phyloP scores from a whole-genome alignment of 306 rosid genomes.

The Vigna angularis region DNA sequence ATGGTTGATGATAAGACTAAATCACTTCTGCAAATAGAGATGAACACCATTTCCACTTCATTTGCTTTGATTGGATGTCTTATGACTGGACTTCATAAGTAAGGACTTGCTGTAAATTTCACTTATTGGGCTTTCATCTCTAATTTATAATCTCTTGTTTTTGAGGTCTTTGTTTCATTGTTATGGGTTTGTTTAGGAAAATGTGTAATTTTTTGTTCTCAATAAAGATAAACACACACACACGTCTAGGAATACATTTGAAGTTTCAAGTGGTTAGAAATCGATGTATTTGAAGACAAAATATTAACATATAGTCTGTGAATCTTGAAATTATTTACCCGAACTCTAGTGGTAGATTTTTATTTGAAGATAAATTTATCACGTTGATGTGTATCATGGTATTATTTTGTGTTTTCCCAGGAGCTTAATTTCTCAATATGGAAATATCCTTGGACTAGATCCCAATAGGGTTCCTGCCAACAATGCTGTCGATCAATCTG shows the following conservation, averaged over 20 bases:
- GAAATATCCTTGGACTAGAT: constrained; percentile 75
- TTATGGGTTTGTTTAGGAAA: constrained; percentile 7
- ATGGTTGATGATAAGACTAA: constrained; percentile 92
- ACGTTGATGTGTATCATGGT: constrained; percentile 23
- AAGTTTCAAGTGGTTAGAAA: constrained; percentile 25
- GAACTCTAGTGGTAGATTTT: constrained; percentile 21
- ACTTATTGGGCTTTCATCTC: constrained; percentile 14
- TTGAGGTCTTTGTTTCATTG: constrained; percentile 5
- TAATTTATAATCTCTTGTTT: constrained; percentile 5
- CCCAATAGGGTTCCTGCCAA: constrained; percentile 69
- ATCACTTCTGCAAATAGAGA: constrained; percentile 84
- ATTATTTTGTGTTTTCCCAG: constrained; percentile 56
- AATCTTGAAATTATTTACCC: constrained; percentile 24
- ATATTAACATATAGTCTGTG: constrained; percentile 11
- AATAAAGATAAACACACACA: neutral
- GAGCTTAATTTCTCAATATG: constrained; percentile 68
- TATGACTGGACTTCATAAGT: constrained; percentile 85
- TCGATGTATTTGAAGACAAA: constrained; percentile 1
- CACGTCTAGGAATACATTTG: neutral
- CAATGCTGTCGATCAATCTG: constrained; percentile 51
- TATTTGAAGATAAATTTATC: neutral
- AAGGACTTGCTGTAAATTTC: constrained; percentile 27
- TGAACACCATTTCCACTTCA: constrained; percentile 88
- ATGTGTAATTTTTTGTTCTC: constrained; percentile 5
- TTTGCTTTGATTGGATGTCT: constrained; percentile 71